These are phyloP conservation scores for Dictyostelium capitatum DNA, from an alignment of 78 protist species.

Conservation along the genomic window DNA sequence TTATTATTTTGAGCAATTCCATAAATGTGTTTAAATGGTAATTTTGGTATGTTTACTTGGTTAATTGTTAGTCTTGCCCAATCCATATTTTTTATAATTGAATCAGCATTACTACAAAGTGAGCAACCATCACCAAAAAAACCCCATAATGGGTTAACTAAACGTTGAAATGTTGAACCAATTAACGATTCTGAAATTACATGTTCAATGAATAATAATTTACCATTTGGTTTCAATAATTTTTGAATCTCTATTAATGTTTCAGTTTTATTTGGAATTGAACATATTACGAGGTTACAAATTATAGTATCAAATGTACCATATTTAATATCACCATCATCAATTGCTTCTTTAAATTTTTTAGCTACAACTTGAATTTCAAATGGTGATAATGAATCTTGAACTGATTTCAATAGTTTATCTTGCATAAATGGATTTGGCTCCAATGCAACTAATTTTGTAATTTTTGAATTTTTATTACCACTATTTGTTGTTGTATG, in stretches of 20 bases:
- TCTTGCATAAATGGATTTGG: conserved; percentile 71
- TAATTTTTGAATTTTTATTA: background rate
- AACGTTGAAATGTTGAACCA: background rate
- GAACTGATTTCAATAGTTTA: background rate
- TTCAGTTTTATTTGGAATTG: conserved; percentile 35
- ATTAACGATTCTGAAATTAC: background rate
- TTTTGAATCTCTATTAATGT: conserved; percentile 13
- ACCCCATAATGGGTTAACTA: conserved; percentile 53
- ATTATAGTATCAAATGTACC: conserved; percentile 44
- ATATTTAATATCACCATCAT: conserved; percentile 25
- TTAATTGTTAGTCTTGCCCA: conserved; percentile 35
- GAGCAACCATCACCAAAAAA: conserved; percentile 52
- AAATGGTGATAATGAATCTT: background rate
- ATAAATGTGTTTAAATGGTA: conserved; percentile 17
- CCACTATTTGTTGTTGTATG: background rate
- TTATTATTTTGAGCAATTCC: conserved; percentile 30
- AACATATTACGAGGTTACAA: conserved; percentile 57
- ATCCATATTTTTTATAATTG: conserved; percentile 20
- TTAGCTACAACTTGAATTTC: background rate
- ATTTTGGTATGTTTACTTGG: background rate
- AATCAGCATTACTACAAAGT: background rate
- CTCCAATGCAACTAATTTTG: conserved; percentile 2
- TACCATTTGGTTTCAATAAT: conserved; percentile 59
- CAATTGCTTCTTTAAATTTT: conserved; percentile 22
- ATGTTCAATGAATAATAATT: conserved; percentile 59